phyloP scores from a whole-genome alignment of 2,329 filamentous ascomycete genomes.

The Claviceps spartinae region DNA sequence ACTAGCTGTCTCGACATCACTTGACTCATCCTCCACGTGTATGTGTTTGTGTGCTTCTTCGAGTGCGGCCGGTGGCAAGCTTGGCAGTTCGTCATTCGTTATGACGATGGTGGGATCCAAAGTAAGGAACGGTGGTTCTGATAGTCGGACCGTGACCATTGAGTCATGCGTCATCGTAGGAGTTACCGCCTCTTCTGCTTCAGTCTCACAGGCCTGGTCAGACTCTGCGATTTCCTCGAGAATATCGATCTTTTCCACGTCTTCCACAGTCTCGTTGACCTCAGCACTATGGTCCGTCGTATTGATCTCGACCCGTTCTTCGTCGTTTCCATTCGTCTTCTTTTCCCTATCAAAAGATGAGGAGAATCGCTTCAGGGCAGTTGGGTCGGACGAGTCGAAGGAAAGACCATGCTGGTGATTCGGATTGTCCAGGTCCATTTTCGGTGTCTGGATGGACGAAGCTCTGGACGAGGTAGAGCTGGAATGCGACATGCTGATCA shows the following conservation, averaged over 20 bases:
- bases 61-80: slow-evolving; percentile 7
- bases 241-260: not conserved
- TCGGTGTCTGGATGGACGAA: slow-evolving; percentile 10
- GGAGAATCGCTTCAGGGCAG: slow-evolving; percentile 7
- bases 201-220: slow-evolving; percentile 11
- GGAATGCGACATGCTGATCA: slow-evolving; percentile 16
- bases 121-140: slow-evolving; percentile 42
- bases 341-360: not conserved
- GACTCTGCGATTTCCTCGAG: not conserved
- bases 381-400: slow-evolving; percentile 14
- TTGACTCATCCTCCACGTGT: not conserved
- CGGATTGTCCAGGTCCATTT: slow-evolving; percentile 16
- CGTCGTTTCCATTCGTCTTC: not conserved
- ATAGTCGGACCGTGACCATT: slow-evolving; percentile 65
- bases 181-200: slow-evolving; percentile 17
- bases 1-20: not conserved
- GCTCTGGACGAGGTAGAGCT: slow-evolving; percentile 11
- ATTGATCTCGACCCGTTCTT: not conserved
- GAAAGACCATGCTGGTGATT: slow-evolving; percentile 15
- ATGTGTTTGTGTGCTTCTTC: slow-evolving; percentile 9
- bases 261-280: not conserved
- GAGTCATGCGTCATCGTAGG: slow-evolving; percentile 46
- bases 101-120: slow-evolving; percentile 31
- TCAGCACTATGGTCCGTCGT: not conserved
- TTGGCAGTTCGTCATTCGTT: slow-evolving; percentile 10